A percentile compares a stretch with the other conserved stretches of the same genome.
These are phyloP conservation scores for Dianthus caryophyllus DNA, from an alignment of 148 eudicot genomes.

Conservation along the genomic window DNA sequence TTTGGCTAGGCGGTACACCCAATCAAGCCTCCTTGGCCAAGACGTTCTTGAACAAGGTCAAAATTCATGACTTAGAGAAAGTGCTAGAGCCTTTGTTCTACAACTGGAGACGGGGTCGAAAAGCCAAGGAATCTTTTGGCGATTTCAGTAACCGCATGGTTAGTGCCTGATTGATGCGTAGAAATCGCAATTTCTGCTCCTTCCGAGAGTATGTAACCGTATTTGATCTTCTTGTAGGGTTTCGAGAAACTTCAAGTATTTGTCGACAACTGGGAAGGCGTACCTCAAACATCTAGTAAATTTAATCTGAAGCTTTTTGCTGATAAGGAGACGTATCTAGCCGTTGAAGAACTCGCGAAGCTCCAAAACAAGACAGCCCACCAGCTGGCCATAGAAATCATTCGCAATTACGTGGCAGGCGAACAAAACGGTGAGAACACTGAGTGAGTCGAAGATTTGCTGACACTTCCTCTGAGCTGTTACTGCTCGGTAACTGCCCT, in stretches of 20 bases:
- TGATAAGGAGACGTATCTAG: constrained; percentile 63
- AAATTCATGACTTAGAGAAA: constrained; percentile 89
- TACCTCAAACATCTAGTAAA: constrained; percentile 32
- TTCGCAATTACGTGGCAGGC: constrained; percentile 61
- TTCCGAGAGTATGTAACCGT: background rate
- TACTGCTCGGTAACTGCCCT: constrained; percentile 32
- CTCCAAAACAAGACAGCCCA: constrained; percentile 71
- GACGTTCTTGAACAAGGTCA: constrained; percentile 78
- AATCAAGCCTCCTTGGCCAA: constrained; percentile 70
- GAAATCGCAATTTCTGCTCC: background rate
- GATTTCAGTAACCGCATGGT: constrained; percentile 80
- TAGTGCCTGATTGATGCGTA: constrained; percentile 19
- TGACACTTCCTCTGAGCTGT: constrained; percentile 21
- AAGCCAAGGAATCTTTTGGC: constrained; percentile 77
- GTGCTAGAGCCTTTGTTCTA: constrained; percentile 88
- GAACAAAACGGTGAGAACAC: constrained; percentile 53
- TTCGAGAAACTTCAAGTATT: constrained; percentile 71
- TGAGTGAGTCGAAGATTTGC: constrained; percentile 27
- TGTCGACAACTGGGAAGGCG: constrained; percentile 82
- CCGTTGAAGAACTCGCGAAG: constrained; percentile 65
- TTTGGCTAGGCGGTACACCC: constrained; percentile 99
- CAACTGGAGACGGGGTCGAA: constrained; percentile 60
- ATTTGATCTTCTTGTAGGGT: constrained; percentile 43
- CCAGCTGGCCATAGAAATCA: constrained; percentile 71
- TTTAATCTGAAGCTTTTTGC: constrained; percentile 68